Base-by-base conservation (phyloP, 768 basidiomycete genomes). In the Cantharellus cinnabarinus region DNA sequence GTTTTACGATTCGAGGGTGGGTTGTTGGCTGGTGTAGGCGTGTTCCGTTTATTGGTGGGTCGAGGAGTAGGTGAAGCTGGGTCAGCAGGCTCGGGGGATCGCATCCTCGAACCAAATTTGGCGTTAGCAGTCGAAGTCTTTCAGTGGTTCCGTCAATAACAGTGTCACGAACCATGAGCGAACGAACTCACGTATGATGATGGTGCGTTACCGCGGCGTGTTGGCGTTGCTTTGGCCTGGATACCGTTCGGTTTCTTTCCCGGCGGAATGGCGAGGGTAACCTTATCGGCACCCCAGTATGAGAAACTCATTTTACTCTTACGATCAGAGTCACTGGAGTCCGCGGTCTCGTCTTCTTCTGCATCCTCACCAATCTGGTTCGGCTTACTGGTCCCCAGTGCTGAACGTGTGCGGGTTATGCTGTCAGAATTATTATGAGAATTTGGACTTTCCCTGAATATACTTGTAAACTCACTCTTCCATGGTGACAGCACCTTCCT, bases 261-360 rank as follows among this genome's bases (percentile, higher is more conserved):
- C 44, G 80, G 69, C 2, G 87, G 85, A 64, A 85, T 85, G 68
- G 88, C 85, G 29, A 90, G 78, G 1, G 88, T 90, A 65, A 90
- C 77, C 70, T 88, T 88, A 72, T 90, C 88, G 40, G 88, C 88
- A 35, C 88, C 87, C 86, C 87, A 89, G 67, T 89, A 91, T 3
- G 86, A 89, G 71, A 89, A 89, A 72, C 85, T 86, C 88, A 89
- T 89, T 69, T 89, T 89, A 74, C 82, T 86, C 73, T 88, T 85
- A 72, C 82, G 79, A 68, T 89, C 87, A 5, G 85, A 89, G 65
- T 89, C 85, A 64, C 86, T 84, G 2, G 87, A 88, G 38, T 87
- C 85, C 29, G 67, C 70, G 15, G 65, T 78, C 15, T 72, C 71
- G 56, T 72, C 71, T 38, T 79, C 75, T 59, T 78, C 75, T 60